Evolutionary conservation across 179 eudicot genomes (phyloP).

Genomic region (Nepenthes alata): DNA sequence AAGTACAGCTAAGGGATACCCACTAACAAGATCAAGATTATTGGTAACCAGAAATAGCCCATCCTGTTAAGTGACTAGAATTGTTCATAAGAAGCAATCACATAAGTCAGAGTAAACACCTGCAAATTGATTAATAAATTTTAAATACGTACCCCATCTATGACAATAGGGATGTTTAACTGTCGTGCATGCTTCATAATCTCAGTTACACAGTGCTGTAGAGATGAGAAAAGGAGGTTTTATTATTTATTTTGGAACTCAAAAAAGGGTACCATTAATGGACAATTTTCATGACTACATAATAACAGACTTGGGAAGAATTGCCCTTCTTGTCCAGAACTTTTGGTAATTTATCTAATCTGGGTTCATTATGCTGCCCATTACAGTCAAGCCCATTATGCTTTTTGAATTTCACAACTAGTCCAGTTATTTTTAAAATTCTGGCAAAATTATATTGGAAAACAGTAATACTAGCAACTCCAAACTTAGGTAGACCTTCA

Average conservation of each 20-base stretch:
- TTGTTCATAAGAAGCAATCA: neutral
- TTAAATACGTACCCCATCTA: slow-evolving; percentile 74
- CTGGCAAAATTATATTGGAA: neutral
- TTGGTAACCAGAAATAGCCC: slow-evolving; percentile 90
- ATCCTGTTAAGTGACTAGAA: slow-evolving; percentile 39
- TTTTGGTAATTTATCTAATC: too few species aligned
- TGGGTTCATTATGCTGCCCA: too few species aligned
- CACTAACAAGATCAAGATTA: slow-evolving; percentile 60
- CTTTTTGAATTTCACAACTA: too few species aligned
- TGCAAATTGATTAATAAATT: neutral
- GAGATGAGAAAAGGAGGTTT: neutral
- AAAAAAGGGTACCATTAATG: too few species aligned
- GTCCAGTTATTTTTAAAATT: too few species aligned
- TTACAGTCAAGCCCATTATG: too few species aligned
- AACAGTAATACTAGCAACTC: neutral
- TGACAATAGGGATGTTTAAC: slow-evolving; percentile 68
- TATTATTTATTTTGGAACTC: neutral
- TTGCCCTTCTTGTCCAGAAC: too few species aligned
- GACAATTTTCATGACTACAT: too few species aligned
- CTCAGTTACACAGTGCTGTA: slow-evolving; percentile 75
- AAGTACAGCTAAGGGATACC: slow-evolving; percentile 79
- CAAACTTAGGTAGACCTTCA: neutral
- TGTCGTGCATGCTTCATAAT: slow-evolving; percentile 75
- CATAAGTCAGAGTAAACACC: too few species aligned
- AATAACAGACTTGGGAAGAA: too few species aligned